phyloP scores from a whole-genome alignment of 805 yeast species.

The Saccharomycopsis vini region DNA sequence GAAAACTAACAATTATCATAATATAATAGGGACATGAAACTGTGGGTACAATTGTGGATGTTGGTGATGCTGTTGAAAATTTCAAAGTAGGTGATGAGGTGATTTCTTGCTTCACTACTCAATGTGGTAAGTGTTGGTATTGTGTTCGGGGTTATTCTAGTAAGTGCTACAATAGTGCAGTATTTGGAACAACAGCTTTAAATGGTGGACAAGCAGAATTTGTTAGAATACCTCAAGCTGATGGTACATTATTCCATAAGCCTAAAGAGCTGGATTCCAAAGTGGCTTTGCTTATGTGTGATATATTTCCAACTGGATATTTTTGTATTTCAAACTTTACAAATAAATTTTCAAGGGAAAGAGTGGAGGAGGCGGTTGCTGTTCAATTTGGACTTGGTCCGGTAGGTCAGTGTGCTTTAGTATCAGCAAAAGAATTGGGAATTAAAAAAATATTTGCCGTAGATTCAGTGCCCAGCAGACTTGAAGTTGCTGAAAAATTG shows the following conservation, averaged over 20 bases:
- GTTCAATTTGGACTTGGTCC: conserved; percentile 56
- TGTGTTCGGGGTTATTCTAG: conserved; percentile 47
- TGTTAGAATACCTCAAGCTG: conserved; percentile 50
- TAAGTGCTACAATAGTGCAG: conserved; percentile 44
- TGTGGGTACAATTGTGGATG: conserved; percentile 34
- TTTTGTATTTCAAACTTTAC: conserved; percentile 46
- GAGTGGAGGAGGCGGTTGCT: conserved; percentile 30
- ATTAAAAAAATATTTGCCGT: conserved; percentile 37
- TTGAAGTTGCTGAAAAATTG: conserved; percentile 34
- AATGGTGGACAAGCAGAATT: conserved; percentile 60
- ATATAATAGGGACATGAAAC: conserved; percentile 53
- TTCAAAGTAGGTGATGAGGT: conserved; percentile 40
- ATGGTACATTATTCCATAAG: conserved; percentile 37
- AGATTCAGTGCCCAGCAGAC: conserved; percentile 40
- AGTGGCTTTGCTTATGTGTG: conserved; percentile 49
- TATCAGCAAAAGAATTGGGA: conserved; percentile 36
- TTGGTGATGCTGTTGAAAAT: conserved; percentile 28
- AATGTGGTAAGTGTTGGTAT: conserved; percentile 53
- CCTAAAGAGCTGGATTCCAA: conserved; percentile 34
- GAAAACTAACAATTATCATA: no score
- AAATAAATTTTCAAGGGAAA: conserved; percentile 30
- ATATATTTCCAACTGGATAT: conserved; percentile 57
- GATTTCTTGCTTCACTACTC: conserved; percentile 42
- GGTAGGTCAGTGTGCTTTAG: conserved; percentile 46
- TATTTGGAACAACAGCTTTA: conserved; percentile 48